Conservation (phyloP, 345 rosid species). For the Populus simonii region DNA sequence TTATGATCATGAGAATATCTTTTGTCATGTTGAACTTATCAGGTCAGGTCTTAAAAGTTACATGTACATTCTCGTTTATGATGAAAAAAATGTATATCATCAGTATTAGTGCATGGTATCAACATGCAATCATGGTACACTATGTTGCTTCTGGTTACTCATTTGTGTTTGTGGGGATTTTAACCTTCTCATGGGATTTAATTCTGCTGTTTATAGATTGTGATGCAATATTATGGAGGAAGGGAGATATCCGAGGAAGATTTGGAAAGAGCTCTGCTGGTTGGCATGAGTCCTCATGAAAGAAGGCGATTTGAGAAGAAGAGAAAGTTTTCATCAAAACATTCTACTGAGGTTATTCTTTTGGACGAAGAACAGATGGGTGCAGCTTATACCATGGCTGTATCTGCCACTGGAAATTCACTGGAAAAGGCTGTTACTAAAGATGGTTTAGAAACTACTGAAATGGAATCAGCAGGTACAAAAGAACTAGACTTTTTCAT, state of each 20-base stretch:
- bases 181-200: not conserved
- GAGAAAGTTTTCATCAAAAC: conserved; percentile 48
- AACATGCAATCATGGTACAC: not conserved
- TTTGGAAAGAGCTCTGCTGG: conserved; percentile 77
- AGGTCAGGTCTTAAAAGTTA: too few relatives aligned
- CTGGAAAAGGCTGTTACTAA: conserved; percentile 11
- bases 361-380: conserved; percentile 31
- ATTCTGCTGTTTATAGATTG: conserved; percentile 25
- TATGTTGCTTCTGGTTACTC: not conserved
- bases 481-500: conserved; percentile 16
- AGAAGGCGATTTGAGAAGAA: conserved; percentile 65
- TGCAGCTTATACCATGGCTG: conserved; percentile 5
- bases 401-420: conserved; percentile 14
- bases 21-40: too few relatives aligned
- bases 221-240: conserved; percentile 85
- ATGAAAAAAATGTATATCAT: too few relatives aligned
- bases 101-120: not conserved
- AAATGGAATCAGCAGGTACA: conserved; percentile 5
- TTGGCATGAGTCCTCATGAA: conserved; percentile 90
- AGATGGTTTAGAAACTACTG: conserved; percentile 13
- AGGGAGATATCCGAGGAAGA: conserved; percentile 76
- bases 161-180: not conserved
- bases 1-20: too few relatives aligned
- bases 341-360: conserved; percentile 17
- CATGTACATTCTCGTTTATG: too few relatives aligned